Percentiles rank a stretch among this genome's conserved stretches.
Evolutionary conservation across 768 basidiomycete genomes (phyloP).

Genomic region (Psilocybe cubensis): DNA sequence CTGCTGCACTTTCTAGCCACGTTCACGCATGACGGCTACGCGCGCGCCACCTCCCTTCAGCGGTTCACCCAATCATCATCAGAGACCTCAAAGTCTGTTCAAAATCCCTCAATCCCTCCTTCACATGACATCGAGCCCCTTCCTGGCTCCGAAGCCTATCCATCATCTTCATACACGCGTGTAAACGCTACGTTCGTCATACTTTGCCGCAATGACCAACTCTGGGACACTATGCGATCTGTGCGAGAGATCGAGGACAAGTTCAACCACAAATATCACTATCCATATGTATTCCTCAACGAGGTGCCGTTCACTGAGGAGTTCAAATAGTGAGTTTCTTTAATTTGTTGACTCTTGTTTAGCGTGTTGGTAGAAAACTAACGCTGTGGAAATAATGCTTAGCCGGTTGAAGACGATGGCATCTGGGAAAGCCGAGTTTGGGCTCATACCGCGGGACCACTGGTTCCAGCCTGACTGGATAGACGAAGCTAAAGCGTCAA

Average conservation of each 20-base stretch:
- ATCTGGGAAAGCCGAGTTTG: constrained; percentile 50
- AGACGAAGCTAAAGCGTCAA: constrained; percentile 68
- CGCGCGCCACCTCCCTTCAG: constrained; percentile 42
- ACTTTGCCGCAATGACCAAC: constrained; percentile 69
- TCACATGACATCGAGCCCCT: neutral
- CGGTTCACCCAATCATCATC: constrained; percentile 21
- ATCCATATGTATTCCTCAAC: constrained; percentile 91
- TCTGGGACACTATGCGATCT: constrained; percentile 60
- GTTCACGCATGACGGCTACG: constrained; percentile 50
- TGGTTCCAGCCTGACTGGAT: constrained; percentile 84
- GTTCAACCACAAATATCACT: constrained; percentile 79
- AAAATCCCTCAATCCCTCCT: no score
- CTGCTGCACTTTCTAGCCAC: constrained; percentile 48
- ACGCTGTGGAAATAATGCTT: no score
- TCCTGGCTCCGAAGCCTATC: neutral
- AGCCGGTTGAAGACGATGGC: constrained; percentile 26
- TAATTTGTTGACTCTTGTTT: neutral
- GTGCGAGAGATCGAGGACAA: constrained; percentile 78
- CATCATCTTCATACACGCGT: constrained; percentile 11
- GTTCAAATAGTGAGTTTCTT: constrained; percentile 63
- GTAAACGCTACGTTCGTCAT: constrained; percentile 46
- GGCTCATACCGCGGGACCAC: constrained; percentile 66
- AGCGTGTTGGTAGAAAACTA: no score
- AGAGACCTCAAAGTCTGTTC: neutral
- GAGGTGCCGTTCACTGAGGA: constrained; percentile 78